phyloP scores from a whole-genome alignment of 352 stramenopile species.

The Pythium aristosporum region DNA sequence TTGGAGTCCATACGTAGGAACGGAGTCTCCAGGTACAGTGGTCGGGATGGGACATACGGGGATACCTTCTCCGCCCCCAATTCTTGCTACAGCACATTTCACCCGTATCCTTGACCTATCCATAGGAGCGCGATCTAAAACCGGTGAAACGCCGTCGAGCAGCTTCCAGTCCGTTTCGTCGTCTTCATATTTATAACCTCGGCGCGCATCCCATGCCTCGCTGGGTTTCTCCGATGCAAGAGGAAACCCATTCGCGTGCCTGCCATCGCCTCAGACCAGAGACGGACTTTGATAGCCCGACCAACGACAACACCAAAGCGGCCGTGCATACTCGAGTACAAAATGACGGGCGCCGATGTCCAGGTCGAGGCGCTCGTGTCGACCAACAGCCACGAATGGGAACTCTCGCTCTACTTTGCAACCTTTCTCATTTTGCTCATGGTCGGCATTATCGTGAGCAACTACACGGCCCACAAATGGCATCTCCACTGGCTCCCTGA shows the following conservation, averaged over 20 bases:
- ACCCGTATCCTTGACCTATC: no score
- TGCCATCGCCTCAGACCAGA: neutral
- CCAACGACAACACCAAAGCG: neutral
- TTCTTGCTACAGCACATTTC: no score
- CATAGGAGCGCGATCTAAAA: no score
- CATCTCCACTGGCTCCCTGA: conserved; percentile 78
- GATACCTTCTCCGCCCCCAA: no score
- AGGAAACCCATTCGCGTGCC: neutral
- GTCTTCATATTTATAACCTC: conserved; percentile 3
- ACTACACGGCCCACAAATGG: conserved; percentile 72
- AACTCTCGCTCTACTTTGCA: conserved; percentile 76
- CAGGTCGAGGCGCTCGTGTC: conserved; percentile 40
- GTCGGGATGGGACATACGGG: no score
- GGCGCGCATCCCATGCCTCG: no score
- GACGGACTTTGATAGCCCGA: neutral
- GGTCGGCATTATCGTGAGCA: conserved; percentile 76
- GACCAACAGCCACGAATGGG: conserved; percentile 73
- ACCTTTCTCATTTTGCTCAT: conserved; percentile 76
- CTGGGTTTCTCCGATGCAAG: neutral
- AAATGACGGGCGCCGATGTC: conserved; percentile 31
- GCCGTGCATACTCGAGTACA: no score
- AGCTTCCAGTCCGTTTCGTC: conserved; percentile 5
- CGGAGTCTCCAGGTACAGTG: no score
- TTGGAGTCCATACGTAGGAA: no score
- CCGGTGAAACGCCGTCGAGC: no score